A percentile compares a stretch with the other conserved stretches of the same genome.
Evolutionary conservation across 345 rosid species (phyloP).

Genomic region (Gossypium bickii): DNA sequence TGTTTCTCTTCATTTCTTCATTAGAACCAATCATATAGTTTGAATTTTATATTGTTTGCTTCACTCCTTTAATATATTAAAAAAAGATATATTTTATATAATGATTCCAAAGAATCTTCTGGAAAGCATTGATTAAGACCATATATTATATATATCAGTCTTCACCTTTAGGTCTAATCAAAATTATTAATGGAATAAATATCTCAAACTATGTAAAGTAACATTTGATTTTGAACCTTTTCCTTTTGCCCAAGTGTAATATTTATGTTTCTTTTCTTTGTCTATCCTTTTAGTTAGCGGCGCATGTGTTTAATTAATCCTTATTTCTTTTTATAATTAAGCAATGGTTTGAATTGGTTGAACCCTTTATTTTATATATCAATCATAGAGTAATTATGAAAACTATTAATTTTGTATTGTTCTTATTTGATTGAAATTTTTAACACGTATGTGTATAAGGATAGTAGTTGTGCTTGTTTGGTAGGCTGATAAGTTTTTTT

Average conservation of each 20-base stretch:
- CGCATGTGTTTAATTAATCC: not conserved
- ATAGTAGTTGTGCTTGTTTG: no score
- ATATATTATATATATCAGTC: not conserved
- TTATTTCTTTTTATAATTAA: not conserved
- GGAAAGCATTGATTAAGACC: not conserved
- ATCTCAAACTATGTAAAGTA: no score
- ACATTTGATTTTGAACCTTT: no score
- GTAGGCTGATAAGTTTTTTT: no score
- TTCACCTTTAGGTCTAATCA: not conserved
- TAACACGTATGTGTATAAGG: no score
- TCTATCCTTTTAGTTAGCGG: not conserved
- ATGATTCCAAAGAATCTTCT: not conserved
- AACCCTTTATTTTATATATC: not conserved
- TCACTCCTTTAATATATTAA: no score
- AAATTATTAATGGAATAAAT: no score
- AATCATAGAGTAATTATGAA: not conserved
- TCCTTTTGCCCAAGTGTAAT: no score
- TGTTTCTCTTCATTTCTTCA: not conserved
- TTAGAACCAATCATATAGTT: not conserved
- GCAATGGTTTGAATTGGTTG: not conserved
- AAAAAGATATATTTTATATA: no score
- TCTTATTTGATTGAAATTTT: no score
- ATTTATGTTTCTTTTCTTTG: no score
- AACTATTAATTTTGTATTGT: not conserved
- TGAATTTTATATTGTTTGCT: no score